Evolutionary conservation across 2,329 filamentous ascomycete genomes (phyloP).

Genomic region (Ploettnerulaceae sp.): DNA sequence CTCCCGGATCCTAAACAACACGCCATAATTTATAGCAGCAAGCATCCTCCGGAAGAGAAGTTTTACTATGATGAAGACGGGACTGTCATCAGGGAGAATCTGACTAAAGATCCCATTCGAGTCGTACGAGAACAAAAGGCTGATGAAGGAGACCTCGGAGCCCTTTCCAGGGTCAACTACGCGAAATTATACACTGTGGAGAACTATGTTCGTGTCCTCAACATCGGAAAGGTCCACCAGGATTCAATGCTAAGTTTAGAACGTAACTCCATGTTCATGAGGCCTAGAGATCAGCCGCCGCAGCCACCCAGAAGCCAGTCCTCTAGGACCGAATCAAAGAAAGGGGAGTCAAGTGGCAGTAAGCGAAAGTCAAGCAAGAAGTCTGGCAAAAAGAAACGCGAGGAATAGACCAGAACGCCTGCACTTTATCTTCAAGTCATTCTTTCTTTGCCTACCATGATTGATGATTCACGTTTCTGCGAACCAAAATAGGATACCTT

Average conservation of each 20-base stretch:
- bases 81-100: constrained; percentile 14
- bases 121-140: constrained; percentile 16
- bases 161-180: constrained; percentile 27
- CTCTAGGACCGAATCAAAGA: background rate
- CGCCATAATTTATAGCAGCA: constrained; percentile 22
- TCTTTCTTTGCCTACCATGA: too few relatives aligned
- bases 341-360: too few relatives aligned
- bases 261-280: background rate
- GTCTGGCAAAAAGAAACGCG: background rate
- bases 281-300: background rate
- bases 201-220: constrained; percentile 26
- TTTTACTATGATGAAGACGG: constrained; percentile 7
- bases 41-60: constrained; percentile 9
- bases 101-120: constrained; percentile 21
- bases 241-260: constrained; percentile 3
- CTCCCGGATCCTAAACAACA: constrained; percentile 21
- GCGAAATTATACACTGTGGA: constrained; percentile 31
- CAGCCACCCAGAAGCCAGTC: background rate
- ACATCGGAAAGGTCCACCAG: constrained; percentile 21
- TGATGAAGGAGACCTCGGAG: constrained; percentile 13
- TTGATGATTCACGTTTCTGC: too few relatives aligned
- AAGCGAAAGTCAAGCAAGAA: background rate
- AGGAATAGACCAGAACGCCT: too few relatives aligned
- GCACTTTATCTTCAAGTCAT: too few relatives aligned
- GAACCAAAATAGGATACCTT: too few relatives aligned